Conservation (phyloP, 176 grass and related monocot genomes). For the Eremochloa ophiuroides region DNA sequence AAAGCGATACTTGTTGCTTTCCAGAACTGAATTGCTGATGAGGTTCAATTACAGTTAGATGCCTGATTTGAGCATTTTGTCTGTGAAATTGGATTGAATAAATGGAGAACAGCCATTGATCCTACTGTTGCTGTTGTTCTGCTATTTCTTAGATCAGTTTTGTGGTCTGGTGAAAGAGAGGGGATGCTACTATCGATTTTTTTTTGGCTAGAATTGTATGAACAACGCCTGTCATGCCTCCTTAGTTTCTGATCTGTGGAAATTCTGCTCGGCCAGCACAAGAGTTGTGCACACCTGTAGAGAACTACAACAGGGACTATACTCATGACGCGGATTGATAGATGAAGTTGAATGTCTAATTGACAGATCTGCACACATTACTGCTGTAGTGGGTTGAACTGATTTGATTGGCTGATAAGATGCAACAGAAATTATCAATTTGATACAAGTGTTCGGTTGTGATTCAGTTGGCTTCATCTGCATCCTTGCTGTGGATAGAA, state of each 20-base stretch:
- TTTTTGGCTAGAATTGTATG: neutral
- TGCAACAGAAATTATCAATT: neutral
- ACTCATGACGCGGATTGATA: neutral
- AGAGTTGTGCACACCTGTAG: neutral
- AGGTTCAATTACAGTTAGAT: conserved; percentile 17
- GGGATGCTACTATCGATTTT: neutral
- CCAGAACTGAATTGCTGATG: neutral
- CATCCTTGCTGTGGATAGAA: neutral
- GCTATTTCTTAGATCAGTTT: conserved; percentile 19
- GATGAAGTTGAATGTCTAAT: neutral
- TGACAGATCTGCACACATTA: neutral
- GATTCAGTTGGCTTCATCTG: neutral
- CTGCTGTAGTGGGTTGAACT: neutral
- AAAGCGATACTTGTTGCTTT: conserved; percentile 22
- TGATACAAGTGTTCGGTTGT: neutral
- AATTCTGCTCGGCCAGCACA: conserved; percentile 6
- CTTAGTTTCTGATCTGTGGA: neutral
- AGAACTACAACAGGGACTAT: neutral
- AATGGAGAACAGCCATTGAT: neutral
- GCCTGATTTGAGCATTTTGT: neutral
- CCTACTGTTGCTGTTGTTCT: conserved; percentile 10
- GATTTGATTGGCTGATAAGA: neutral
- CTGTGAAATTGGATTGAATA: conserved; percentile 13
- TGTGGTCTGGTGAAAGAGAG: conserved; percentile 21
- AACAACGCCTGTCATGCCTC: neutral